phyloP scores from a whole-genome alignment of 441 rosid species.

The Metrosideros polymorpha region DNA sequence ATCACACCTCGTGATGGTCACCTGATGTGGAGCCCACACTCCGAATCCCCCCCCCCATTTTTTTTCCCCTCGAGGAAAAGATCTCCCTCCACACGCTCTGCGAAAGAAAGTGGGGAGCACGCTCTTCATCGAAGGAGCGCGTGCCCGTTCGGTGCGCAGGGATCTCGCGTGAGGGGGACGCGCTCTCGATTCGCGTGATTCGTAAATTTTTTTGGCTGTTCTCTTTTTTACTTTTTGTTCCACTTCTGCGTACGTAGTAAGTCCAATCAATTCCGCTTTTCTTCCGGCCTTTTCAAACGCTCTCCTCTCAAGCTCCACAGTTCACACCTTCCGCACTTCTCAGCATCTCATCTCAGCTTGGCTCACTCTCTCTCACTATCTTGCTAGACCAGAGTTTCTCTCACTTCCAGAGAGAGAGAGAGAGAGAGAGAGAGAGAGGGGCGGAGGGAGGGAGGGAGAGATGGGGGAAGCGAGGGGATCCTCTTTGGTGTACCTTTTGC shows the following conservation, averaged over 20 bases:
- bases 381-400: not conserved
- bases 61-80: not conserved
- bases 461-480: slow-evolving; percentile 74
- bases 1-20: not conserved
- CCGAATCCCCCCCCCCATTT: not conserved
- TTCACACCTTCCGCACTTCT: not conserved
- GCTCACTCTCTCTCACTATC: not conserved
- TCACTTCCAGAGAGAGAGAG: not conserved
- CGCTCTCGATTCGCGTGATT: not conserved
- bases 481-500: slow-evolving; percentile 52
- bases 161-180: not conserved
- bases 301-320: not conserved
- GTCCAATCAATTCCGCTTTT: not conserved
- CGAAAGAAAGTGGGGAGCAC: not conserved
- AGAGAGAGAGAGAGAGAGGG: no score
- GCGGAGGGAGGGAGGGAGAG: not conserved
- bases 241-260: not conserved
- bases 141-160: not conserved
- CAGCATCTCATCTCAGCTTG: not conserved
- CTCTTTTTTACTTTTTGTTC: not conserved
- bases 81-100: not conserved
- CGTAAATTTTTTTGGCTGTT: not conserved
- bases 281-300: not conserved
- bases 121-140: not conserved
- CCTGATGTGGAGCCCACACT: not conserved